A percentile compares a stretch with the other conserved stretches of the same genome.
Conservation (phyloP, 2,329 filamentous ascomycete species). For the Ophiosphaerella herpotricha region DNA sequence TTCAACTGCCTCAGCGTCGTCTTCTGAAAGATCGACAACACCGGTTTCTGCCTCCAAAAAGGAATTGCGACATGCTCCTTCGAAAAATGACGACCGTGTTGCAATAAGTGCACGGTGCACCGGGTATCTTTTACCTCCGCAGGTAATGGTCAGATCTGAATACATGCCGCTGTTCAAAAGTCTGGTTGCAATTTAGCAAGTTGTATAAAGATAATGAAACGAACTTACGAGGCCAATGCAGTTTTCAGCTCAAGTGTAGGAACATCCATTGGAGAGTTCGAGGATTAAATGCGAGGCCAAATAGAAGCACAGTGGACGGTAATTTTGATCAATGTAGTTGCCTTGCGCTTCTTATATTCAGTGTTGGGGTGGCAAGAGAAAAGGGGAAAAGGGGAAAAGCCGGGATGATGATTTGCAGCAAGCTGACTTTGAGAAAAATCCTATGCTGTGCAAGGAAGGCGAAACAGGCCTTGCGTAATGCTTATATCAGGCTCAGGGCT, state of each 20-base stretch:
- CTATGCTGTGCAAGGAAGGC: constrained; percentile 8
- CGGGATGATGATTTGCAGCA: constrained; percentile 15
- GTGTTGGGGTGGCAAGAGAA: neutral
- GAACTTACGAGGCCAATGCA: constrained; percentile 54
- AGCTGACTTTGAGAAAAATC: constrained; percentile 10
- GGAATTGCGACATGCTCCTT: constrained; percentile 46
- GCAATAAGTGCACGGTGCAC: constrained; percentile 56
- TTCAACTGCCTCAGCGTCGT: constrained; percentile 48
- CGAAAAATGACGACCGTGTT: constrained; percentile 54
- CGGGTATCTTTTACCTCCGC: constrained; percentile 51
- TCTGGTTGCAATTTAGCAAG: constrained; percentile 40
- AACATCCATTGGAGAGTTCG: constrained; percentile 40
- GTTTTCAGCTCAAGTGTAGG: constrained; percentile 52
- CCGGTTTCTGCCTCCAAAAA: constrained; percentile 45
- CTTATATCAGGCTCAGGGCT: constrained; percentile 14
- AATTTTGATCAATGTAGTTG: too few species aligned
- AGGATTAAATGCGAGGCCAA: constrained; percentile 8
- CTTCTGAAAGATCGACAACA: constrained; percentile 46
- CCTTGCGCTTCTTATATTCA: neutral
- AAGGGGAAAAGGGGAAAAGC: neutral
- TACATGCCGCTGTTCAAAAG: constrained; percentile 48
- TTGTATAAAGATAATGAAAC: constrained; percentile 2
- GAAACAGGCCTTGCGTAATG: constrained; percentile 17
- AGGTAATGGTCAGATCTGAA: constrained; percentile 55
- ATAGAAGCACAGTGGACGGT: constrained; percentile 3